Evolutionary conservation across 2,329 filamentous ascomycete genomes (phyloP).

Genomic region (Torrubiella hemipterigena): DNA sequence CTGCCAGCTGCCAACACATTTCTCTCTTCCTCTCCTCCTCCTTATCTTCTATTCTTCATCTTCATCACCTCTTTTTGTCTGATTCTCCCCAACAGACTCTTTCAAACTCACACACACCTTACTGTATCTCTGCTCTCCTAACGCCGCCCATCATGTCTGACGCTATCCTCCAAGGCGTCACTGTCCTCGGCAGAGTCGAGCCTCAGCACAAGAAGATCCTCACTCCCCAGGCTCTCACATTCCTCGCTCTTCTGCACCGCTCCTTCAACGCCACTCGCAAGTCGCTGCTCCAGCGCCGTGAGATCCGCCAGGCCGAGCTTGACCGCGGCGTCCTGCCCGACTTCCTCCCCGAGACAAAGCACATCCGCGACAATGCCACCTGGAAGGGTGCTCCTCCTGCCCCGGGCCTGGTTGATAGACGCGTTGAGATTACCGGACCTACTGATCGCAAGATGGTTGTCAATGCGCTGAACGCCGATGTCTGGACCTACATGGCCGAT

Average conservation of each 20-base stretch:
- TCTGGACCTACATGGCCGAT: slow-evolving; percentile 99
- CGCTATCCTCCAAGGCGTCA: slow-evolving; percentile 74
- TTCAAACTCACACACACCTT: too few species aligned
- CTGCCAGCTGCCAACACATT: background rate
- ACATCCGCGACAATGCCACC: slow-evolving; percentile 85
- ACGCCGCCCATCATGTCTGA: slow-evolving; percentile 43
- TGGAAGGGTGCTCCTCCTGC: slow-evolving; percentile 91
- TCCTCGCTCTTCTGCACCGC: slow-evolving; percentile 87
- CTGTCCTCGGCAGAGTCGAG: slow-evolving; percentile 68
- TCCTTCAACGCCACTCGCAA: slow-evolving; percentile 89
- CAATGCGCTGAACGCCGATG: slow-evolving; percentile 89
- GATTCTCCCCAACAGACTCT: background rate
- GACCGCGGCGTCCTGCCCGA: slow-evolving; percentile 82
- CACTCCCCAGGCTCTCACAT: slow-evolving; percentile 78
- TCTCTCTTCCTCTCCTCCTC: slow-evolving; percentile 5
- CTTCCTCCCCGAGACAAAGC: slow-evolving; percentile 90
- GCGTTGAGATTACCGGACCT: slow-evolving; percentile 94
- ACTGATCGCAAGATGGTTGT: slow-evolving; percentile 99
- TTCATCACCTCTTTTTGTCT: background rate
- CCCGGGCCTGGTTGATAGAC: slow-evolving; percentile 82
- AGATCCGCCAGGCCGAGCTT: slow-evolving; percentile 80
- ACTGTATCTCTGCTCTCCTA: too few species aligned
- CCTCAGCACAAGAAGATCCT: slow-evolving; percentile 81
- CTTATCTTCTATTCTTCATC: background rate
- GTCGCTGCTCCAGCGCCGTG: slow-evolving; percentile 74